phyloP scores from a whole-genome alignment of 495 filamentous ascomycete species.

The Podospora fimiseda region DNA sequence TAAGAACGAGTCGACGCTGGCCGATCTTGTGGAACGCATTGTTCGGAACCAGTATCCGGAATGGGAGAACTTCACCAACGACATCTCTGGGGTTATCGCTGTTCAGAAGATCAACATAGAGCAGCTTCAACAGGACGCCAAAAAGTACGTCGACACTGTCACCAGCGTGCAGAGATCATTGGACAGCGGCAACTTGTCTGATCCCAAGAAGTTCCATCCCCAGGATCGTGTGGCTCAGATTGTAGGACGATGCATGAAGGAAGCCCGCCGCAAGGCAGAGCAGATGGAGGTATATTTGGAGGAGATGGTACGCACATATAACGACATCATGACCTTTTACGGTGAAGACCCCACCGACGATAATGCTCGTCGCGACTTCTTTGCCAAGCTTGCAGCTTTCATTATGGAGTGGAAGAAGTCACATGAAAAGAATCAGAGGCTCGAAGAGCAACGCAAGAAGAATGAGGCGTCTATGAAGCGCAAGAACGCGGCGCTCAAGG shows the following conservation, averaged over 20 bases:
- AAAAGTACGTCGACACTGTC: slow-evolving; percentile 90
- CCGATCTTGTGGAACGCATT: slow-evolving; percentile 94
- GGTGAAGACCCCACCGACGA: slow-evolving; percentile 92
- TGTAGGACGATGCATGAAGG: slow-evolving; percentile 91
- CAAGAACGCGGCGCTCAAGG: slow-evolving; percentile 65
- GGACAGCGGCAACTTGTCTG: slow-evolving; percentile 89
- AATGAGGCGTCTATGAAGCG: slow-evolving; percentile 89
- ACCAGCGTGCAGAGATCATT: slow-evolving; percentile 86
- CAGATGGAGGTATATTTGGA: slow-evolving; percentile 92
- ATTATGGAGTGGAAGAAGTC: slow-evolving; percentile 94
- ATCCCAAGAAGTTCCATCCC: slow-evolving; percentile 96
- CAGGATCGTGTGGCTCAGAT: slow-evolving; percentile 91
- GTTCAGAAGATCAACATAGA: slow-evolving; percentile 96
- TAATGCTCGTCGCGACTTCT: slow-evolving; percentile 92
- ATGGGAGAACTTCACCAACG: slow-evolving; percentile 82
- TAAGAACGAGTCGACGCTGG: slow-evolving; percentile 95
- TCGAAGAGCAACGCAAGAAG: slow-evolving; percentile 76
- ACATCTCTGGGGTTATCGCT: slow-evolving; percentile 72
- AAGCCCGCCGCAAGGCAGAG: slow-evolving; percentile 90
- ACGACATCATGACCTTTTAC: slow-evolving; percentile 95
- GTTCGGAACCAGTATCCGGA: slow-evolving; percentile 93
- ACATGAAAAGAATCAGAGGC: slow-evolving; percentile 76
- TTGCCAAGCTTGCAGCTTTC: slow-evolving; percentile 88
- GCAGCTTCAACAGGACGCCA: slow-evolving; percentile 81
- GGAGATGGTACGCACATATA: slow-evolving; percentile 83